phyloP scores from a whole-genome alignment of 371 early-diverging fungal genomes.

The Vairimorpha apis region DNA sequence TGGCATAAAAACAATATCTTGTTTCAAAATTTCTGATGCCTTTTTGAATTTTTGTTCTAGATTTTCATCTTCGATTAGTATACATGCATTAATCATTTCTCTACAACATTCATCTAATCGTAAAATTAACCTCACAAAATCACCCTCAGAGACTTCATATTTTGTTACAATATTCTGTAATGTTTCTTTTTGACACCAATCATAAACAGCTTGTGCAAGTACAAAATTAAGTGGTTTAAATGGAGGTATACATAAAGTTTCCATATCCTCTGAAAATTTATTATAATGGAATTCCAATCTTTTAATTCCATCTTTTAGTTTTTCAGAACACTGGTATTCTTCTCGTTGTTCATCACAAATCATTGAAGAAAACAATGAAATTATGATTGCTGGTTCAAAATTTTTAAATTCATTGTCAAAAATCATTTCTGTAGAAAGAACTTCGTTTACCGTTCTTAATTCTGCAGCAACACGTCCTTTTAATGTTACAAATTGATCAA shows the following conservation, averaged over 20 bases:
- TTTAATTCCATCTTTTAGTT: slow-evolving; percentile 17
- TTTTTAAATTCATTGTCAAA: slow-evolving; percentile 50
- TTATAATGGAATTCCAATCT: slow-evolving; percentile 24
- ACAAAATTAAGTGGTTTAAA: slow-evolving; percentile 46
- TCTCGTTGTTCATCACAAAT: slow-evolving; percentile 49
- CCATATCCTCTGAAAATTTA: slow-evolving; percentile 28
- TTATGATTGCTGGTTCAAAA: slow-evolving; percentile 32
- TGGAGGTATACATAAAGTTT: slow-evolving; percentile 30
- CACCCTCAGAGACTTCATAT: slow-evolving; percentile 55
- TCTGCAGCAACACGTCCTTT: slow-evolving; percentile 61
- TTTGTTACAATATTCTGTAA: slow-evolving; percentile 52
- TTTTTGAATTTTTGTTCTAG: slow-evolving; percentile 52
- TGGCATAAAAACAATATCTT: slow-evolving; percentile 60
- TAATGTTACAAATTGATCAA: slow-evolving; percentile 44
- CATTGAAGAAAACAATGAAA: slow-evolving; percentile 51
- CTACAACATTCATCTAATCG: slow-evolving; percentile 61
- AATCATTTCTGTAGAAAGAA: slow-evolving; percentile 60
- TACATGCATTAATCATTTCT: slow-evolving; percentile 53
- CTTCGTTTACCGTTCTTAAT: slow-evolving; percentile 59
- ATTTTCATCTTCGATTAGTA: slow-evolving; percentile 50
- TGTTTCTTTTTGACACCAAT: slow-evolving; percentile 55
- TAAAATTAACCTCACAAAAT: slow-evolving; percentile 59
- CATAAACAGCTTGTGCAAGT: slow-evolving; percentile 48
- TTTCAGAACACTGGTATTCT: slow-evolving; percentile 37
- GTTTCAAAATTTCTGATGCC: slow-evolving; percentile 44